phyloP scores from a whole-genome alignment of 2,329 filamentous ascomycete genomes.

The Cladobotryum protrusum region DNA sequence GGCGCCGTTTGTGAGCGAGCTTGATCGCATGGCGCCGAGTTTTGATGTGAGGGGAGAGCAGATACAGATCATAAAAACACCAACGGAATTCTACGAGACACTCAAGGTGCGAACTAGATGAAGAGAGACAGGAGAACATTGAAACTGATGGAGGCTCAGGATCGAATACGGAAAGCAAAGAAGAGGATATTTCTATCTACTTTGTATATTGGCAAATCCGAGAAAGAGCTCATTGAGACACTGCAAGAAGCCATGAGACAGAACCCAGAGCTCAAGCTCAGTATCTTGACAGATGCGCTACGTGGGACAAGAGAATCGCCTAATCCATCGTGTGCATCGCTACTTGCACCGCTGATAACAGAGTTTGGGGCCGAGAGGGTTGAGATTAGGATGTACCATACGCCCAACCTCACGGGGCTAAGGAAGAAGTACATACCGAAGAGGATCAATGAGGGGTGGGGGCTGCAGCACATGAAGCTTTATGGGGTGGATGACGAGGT shows the following conservation, averaged over 20 bases:
- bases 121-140: background rate
- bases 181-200: slow-evolving; percentile 87
- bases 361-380: slow-evolving; percentile 82
- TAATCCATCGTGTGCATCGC: slow-evolving; percentile 75
- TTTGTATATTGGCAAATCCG: slow-evolving; percentile 89
- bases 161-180: slow-evolving; percentile 75
- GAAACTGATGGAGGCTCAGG: slow-evolving; percentile 36
- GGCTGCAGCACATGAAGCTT: slow-evolving; percentile 97
- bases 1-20: slow-evolving; percentile 57
- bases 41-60: slow-evolving; percentile 80
- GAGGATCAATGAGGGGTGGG: slow-evolving; percentile 97
- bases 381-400: slow-evolving; percentile 96
- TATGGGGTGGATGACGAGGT: slow-evolving; percentile 95
- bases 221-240: slow-evolving; percentile 78
- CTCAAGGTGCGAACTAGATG: slow-evolving; percentile 60
- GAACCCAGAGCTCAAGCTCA: slow-evolving; percentile 73
- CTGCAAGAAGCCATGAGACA: slow-evolving; percentile 66
- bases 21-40: slow-evolving; percentile 84
- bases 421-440: slow-evolving; percentile 78
- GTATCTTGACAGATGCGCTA: slow-evolving; percentile 84
- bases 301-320: slow-evolving; percentile 89
- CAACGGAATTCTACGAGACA: slow-evolving; percentile 83
- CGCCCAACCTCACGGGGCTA: slow-evolving; percentile 84
- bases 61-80: slow-evolving; percentile 71
- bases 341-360: slow-evolving; percentile 73